These are phyloP conservation scores for Phaffomyces antillensis DNA, from an alignment of 805 yeast species.

Conservation along the genomic window DNA sequence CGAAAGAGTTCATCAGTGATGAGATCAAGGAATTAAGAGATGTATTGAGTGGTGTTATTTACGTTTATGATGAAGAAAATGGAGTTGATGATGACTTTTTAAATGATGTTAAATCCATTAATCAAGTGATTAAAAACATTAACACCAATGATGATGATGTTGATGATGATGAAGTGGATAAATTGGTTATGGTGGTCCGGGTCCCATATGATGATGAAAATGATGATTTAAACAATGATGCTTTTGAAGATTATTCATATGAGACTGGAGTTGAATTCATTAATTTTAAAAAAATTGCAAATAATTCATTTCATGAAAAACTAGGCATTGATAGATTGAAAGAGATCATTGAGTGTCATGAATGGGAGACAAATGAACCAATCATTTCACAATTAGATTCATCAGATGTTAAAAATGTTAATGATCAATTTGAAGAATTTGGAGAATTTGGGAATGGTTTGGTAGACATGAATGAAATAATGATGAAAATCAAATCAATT, in stretches of 20 bases:
- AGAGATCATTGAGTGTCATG: slow-evolving; percentile 42
- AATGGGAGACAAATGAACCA: slow-evolving; percentile 30
- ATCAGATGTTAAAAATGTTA: not conserved
- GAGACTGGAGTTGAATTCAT: slow-evolving; percentile 35
- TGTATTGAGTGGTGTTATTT: slow-evolving; percentile 23
- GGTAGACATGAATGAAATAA: slow-evolving; percentile 8
- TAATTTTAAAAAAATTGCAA: slow-evolving; percentile 25
- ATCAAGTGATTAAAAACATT: too few species aligned
- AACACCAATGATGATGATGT: too few species aligned
- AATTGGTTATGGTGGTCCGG: not conserved
- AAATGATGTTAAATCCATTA: too few species aligned
- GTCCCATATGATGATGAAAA: not conserved
- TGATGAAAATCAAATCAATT: slow-evolving; percentile 4
- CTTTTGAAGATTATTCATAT: slow-evolving; percentile 5
- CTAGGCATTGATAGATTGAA: slow-evolving; percentile 35
- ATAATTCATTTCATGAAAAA: slow-evolving; percentile 38
- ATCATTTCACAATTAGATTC: too few species aligned
- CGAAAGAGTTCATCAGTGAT: slow-evolving; percentile 22
- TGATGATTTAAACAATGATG: not conserved
- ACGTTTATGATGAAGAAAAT: slow-evolving; percentile 3
- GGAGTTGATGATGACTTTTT: too few species aligned
- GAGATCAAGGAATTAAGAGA: slow-evolving; percentile 24
- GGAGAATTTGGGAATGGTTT: not conserved
- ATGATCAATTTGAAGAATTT: not conserved
- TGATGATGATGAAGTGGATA: too few species aligned